Percentiles rank a stretch among this genome's conserved stretches.
Conservation (phyloP, 2,329 filamentous ascomycete genomes). For the Pezicula carpinea region DNA sequence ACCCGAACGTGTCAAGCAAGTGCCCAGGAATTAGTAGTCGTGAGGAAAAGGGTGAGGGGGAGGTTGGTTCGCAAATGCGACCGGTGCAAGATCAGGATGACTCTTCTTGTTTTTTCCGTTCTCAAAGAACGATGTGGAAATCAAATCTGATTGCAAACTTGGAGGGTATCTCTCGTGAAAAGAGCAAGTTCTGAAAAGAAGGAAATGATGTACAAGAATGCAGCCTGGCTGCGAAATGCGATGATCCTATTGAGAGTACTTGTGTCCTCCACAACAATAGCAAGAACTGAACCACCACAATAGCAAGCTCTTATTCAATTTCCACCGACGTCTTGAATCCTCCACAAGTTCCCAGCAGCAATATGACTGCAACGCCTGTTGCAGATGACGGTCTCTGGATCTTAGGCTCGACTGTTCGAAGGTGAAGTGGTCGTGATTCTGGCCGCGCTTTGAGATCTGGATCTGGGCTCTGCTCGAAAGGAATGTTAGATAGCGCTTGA, state of each 20-base stretch:
- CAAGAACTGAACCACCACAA: constrained; percentile 20
- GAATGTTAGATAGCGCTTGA: no score
- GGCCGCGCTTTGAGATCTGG: no score
- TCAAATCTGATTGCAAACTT: constrained; percentile 33
- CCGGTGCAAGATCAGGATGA: constrained; percentile 27
- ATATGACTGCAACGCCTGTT: no score
- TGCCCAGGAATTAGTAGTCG: constrained; percentile 21
- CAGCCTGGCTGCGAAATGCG: constrained; percentile 24
- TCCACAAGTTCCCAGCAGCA: constrained; percentile 1
- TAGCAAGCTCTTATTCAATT: constrained; percentile 9
- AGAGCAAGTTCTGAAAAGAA: constrained; percentile 24
- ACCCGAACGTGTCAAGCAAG: constrained; percentile 18
- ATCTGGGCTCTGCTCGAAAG: no score
- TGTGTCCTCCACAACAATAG: constrained; percentile 23
- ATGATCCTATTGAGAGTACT: constrained; percentile 19
- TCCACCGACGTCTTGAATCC: constrained; percentile 9
- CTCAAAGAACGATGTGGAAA: constrained; percentile 29
- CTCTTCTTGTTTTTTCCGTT: constrained; percentile 30
- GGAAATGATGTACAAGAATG: constrained; percentile 32
- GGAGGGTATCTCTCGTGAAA: constrained; percentile 27
- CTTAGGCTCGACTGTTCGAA: no score
- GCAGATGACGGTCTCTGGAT: no score
- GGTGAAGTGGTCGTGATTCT: no score
- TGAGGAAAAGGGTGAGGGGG: constrained; percentile 16
- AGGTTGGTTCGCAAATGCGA: constrained; percentile 24